A percentile compares a stretch with the other conserved stretches of the same genome.
Evolutionary conservation across 164 flowering plant genomes (phyloP).

Genomic region (Protea cynaroides): DNA sequence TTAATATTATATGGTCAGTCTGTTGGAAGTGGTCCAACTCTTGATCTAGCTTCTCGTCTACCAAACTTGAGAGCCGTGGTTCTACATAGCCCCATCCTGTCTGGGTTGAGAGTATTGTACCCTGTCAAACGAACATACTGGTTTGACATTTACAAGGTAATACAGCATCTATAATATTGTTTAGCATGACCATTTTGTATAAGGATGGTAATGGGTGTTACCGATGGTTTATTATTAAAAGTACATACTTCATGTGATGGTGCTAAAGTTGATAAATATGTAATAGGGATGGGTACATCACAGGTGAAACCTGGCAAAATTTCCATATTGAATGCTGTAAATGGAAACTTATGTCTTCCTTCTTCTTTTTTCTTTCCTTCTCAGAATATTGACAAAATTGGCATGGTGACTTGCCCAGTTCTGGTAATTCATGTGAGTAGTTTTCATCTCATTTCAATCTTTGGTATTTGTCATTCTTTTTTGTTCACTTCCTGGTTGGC

Average conservation of each 20-base stretch:
- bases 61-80: slow-evolving; percentile 81
- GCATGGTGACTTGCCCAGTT: slow-evolving; percentile 73
- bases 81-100: slow-evolving; percentile 85
- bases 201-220: too few relatives aligned
- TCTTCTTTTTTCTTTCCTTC: slow-evolving; percentile 19
- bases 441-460: not conserved
- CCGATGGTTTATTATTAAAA: too few relatives aligned
- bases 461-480: not conserved
- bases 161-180: not conserved
- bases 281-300: too few relatives aligned
- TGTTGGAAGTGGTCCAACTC: slow-evolving; percentile 94
- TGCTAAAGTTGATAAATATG: too few relatives aligned
- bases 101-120: slow-evolving; percentile 87
- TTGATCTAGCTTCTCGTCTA: slow-evolving; percentile 77
- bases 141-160: slow-evolving; percentile 98
- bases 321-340: not conserved
- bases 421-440: slow-evolving; percentile 83
- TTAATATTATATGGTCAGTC: slow-evolving; percentile 89
- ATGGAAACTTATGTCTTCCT: slow-evolving; percentile 4
- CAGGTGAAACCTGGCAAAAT: too few relatives aligned
- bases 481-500: not conserved
- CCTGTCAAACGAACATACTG: slow-evolving; percentile 78
- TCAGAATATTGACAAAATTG: slow-evolving; percentile 89
- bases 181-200: not conserved
- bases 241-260: too few relatives aligned